These are phyloP conservation scores for Phyllosticta paracitricarpa DNA, from an alignment of 2,329 filamentous ascomycete species.

Conservation along the genomic window DNA sequence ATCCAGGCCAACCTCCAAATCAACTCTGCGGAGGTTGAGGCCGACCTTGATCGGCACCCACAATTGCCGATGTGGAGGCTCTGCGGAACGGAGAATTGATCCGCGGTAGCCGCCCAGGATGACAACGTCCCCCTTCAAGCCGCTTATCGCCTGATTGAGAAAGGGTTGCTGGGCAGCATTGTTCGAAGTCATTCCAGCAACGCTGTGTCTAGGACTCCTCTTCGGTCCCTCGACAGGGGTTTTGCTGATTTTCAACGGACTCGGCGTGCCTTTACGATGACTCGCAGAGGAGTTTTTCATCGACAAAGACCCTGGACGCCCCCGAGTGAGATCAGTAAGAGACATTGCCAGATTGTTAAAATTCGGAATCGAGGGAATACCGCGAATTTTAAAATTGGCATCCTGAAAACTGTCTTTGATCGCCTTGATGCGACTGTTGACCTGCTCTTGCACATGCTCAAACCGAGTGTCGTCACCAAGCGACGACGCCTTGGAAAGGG, in stretches of 20 bases:
- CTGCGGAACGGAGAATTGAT: conserved; percentile 75
- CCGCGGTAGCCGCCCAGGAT: conserved; percentile 85
- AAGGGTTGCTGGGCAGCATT: conserved; percentile 39
- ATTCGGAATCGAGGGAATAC: conserved; percentile 35
- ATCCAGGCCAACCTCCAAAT: conserved; percentile 76
- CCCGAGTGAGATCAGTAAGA: conserved; percentile 6
- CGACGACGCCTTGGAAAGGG: conserved; percentile 68
- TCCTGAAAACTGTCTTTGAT: conserved; percentile 82
- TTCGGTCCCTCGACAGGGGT: background rate
- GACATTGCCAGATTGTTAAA: conserved; percentile 15
- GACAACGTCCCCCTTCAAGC: conserved; percentile 74
- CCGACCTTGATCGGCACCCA: conserved; percentile 95
- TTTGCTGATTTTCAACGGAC: conserved; percentile 1
- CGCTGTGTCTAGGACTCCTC: conserved; percentile 1
- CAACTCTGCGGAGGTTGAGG: conserved; percentile 80
- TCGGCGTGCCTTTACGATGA: conserved; percentile 2
- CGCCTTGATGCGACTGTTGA: conserved; percentile 82
- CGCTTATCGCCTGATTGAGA: conserved; percentile 48
- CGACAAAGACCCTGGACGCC: background rate
- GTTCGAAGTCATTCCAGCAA: conserved; percentile 15
- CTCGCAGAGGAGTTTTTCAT: background rate
- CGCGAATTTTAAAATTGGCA: conserved; percentile 58
- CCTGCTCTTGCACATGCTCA: conserved; percentile 68
- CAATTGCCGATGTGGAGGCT: conserved; percentile 72
- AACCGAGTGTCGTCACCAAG: conserved; percentile 77